Evolutionary conservation across 2,329 filamentous ascomycete species (phyloP).

Genomic region (Bipolaris sorokiniana): DNA sequence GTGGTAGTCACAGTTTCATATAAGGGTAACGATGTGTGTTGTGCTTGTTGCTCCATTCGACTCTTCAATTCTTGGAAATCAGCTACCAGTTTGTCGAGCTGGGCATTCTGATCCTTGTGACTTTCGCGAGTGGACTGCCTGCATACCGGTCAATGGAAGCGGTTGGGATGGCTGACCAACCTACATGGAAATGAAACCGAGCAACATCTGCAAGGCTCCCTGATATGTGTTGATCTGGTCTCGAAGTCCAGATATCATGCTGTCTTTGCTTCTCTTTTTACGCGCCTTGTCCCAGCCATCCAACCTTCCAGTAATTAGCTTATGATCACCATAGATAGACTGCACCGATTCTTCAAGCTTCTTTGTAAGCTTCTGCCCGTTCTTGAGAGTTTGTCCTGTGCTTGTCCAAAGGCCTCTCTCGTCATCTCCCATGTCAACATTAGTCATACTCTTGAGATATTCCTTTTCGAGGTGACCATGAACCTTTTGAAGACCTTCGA

Average conservation of each 20-base stretch:
- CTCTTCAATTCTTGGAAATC: background rate
- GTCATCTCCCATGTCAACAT: background rate
- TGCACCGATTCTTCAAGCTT: constrained; percentile 5
- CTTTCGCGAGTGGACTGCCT: constrained; percentile 5
- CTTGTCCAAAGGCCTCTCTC: constrained; percentile 2
- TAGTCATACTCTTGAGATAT: constrained; percentile 2
- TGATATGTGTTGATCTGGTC: constrained; percentile 7
- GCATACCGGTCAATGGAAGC: background rate
- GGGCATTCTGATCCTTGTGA: background rate
- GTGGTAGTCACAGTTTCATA: background rate
- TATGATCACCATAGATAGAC: constrained; percentile 4
- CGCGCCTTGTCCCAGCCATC: background rate
- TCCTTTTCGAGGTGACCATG: constrained; percentile 7
- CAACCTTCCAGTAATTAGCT: background rate
- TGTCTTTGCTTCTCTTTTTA: constrained; percentile 1
- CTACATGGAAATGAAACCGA: constrained; percentile 5
- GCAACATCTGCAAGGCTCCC: constrained; percentile 2
- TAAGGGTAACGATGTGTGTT: background rate
- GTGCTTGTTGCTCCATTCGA: constrained; percentile 1
- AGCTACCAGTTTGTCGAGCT: background rate
- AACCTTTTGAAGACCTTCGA: constrained; percentile 2
- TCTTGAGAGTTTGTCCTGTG: constrained; percentile 3
- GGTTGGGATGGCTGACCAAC: background rate
- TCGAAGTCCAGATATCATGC: constrained; percentile 6
- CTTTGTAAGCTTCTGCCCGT: constrained; percentile 3